Percentiles rank a stretch among this genome's conserved stretches.
Conservation (phyloP, 2,329 filamentous ascomycete genomes). For the Hypoxylon sp. region DNA sequence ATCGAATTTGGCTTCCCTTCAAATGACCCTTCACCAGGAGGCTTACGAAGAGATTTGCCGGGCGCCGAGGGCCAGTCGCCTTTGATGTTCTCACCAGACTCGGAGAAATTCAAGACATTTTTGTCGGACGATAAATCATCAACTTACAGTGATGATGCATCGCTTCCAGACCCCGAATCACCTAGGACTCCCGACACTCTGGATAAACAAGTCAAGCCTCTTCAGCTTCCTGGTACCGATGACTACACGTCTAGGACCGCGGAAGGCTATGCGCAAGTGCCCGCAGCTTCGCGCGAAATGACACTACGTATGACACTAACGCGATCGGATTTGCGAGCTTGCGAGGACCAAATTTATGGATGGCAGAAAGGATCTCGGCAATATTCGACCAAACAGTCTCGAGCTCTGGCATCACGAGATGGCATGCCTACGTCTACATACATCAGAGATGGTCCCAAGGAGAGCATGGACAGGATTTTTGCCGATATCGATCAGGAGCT, state of each 20-base stretch:
- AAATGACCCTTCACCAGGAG: conserved; percentile 59
- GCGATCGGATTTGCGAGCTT: conserved; percentile 83
- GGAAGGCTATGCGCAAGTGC: conserved; percentile 63
- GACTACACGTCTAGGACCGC: conserved; percentile 53
- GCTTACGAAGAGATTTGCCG: conserved; percentile 51
- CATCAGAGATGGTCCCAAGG: conserved; percentile 58
- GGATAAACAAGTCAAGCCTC: conserved; percentile 56
- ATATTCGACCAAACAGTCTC: conserved; percentile 50
- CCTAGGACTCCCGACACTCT: conserved; percentile 67
- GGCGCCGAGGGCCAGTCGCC: conserved; percentile 45
- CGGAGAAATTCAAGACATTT: conserved; percentile 64
- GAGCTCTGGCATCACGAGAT: conserved; percentile 49
- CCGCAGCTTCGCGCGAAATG: conserved; percentile 83
- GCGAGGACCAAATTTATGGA: conserved; percentile 79
- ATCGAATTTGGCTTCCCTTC: conserved; percentile 93
- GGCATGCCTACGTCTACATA: conserved; percentile 53
- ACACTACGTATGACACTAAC: conserved; percentile 96
- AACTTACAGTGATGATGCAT: conserved; percentile 67
- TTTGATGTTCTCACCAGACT: conserved; percentile 52
- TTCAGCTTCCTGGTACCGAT: conserved; percentile 49
- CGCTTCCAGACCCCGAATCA: conserved; percentile 70
- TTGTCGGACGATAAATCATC: conserved; percentile 66
- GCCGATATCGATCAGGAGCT: conserved; percentile 66
- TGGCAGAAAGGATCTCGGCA: conserved; percentile 66
- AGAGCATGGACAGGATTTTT: conserved; percentile 67